phyloP scores from a whole-genome alignment of 805 yeast genomes.

The Cyberlindnera americana region DNA sequence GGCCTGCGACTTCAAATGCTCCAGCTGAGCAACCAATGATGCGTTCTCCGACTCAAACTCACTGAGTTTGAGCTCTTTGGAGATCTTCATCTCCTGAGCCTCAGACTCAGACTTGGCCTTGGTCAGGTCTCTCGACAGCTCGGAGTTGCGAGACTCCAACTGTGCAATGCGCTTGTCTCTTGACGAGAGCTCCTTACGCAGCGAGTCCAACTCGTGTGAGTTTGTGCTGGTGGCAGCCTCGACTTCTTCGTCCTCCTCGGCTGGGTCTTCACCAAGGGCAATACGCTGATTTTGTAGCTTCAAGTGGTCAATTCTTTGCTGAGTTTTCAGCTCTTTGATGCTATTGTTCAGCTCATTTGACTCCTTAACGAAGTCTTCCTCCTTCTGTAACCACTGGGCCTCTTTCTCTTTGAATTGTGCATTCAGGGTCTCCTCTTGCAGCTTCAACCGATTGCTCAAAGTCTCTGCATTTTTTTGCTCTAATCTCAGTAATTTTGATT shows the following conservation, averaged over 20 bases:
- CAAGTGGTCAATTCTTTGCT: constrained; percentile 18
- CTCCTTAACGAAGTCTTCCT: constrained; percentile 48
- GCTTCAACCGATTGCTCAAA: constrained; percentile 49
- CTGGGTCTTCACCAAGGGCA: constrained; percentile 36
- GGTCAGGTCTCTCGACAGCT: constrained; percentile 62
- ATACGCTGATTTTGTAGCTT: constrained; percentile 48
- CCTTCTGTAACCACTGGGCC: constrained; percentile 60
- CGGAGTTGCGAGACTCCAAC: constrained; percentile 75
- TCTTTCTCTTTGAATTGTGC: constrained; percentile 72
- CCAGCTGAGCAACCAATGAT: constrained; percentile 52
- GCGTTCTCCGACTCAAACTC: constrained; percentile 71
- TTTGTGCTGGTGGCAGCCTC: not conserved
- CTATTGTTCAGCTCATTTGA: constrained; percentile 49
- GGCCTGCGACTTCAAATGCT: constrained; percentile 39
- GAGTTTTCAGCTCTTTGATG: constrained; percentile 64
- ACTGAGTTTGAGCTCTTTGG: constrained; percentile 40
- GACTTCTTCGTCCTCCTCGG: constrained; percentile 16
- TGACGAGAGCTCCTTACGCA: constrained; percentile 72
- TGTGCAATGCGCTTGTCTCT: constrained; percentile 65
- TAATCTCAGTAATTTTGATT: constrained; percentile 52
- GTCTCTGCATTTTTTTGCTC: constrained; percentile 61
- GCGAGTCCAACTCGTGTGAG: constrained; percentile 41
- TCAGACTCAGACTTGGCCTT: constrained; percentile 42
- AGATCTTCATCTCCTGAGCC: constrained; percentile 39
- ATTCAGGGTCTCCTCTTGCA: constrained; percentile 71